Percentiles rank a stretch among this genome's conserved stretches.
These are phyloP conservation scores for Apodospora peruviana DNA, from an alignment of 495 filamentous ascomycete genomes.

Conservation along the genomic window DNA sequence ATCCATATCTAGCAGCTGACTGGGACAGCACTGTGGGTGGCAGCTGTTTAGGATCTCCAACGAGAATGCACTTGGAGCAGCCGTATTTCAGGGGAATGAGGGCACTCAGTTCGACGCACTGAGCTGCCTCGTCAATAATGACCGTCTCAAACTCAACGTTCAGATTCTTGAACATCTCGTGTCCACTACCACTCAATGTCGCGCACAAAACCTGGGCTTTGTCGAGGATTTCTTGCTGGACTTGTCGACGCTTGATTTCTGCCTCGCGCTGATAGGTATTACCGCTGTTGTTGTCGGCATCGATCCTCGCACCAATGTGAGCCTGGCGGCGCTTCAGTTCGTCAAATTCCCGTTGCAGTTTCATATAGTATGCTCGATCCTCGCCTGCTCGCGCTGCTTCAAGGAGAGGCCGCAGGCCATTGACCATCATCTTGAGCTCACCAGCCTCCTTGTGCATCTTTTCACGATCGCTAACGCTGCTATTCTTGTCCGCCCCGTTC, in stretches of 20 bases:
- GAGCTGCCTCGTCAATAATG: constrained; percentile 95
- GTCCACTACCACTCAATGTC: constrained; percentile 90
- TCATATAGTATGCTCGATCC: constrained; percentile 47
- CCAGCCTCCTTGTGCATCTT: constrained; percentile 80
- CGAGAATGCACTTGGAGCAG: constrained; percentile 92
- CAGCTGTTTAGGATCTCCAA: constrained; percentile 95
- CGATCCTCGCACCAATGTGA: constrained; percentile 71
- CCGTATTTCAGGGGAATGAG: constrained; percentile 97
- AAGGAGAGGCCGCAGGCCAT: constrained; percentile 57
- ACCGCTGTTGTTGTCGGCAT: constrained; percentile 77
- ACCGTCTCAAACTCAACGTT: constrained; percentile 98
- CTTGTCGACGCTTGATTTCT: constrained; percentile 76
- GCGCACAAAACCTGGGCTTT: constrained; percentile 89
- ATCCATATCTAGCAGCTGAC: constrained; percentile 86
- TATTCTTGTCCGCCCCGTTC: constrained; percentile 42
- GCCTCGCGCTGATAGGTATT: constrained; percentile 68
- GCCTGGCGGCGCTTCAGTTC: constrained; percentile 66
- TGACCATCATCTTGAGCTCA: constrained; percentile 63
- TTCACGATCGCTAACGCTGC: constrained; percentile 56
- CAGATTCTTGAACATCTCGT: constrained; percentile 93
- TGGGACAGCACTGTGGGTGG: constrained; percentile 93
- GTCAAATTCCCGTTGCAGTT: constrained; percentile 73
- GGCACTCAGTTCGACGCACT: constrained; percentile 95
- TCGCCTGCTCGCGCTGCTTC: constrained; percentile 65
- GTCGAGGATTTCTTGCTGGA: constrained; percentile 88